Base-by-base conservation (phyloP, 2,329 filamentous ascomycete species). In the Cryphonectria parasitica region DNA sequence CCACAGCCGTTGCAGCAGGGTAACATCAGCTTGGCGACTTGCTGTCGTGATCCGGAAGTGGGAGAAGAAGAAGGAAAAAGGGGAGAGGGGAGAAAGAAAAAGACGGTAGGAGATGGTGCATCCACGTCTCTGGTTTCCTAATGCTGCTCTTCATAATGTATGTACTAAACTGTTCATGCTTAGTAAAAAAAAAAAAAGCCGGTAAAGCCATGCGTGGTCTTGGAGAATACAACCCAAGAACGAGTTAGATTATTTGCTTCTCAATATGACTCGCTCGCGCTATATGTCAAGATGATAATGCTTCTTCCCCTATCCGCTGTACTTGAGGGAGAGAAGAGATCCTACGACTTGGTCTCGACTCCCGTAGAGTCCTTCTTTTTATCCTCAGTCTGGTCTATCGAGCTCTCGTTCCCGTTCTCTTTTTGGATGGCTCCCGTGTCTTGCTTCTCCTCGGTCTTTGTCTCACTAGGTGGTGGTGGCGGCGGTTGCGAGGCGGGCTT, bases 401-500 rank as follows among this genome's bases (percentile, higher is more conserved):
- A 61, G 31, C 58, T 61, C 34, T 62, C 62, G 22, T 34, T 56
- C 60, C 68, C 66, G 45, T 49, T 49, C 45, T 49, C 45, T n/a
- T 49, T 49, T 22, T 36, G 19, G 17, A n/a, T 52, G 67, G n/a
- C 67, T 36, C 66, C 52, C 58, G 65, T 34, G 11, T 65, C 71
- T n/a, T 67, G 64, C 52, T 74, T 73, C 31, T 75, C 75, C 11
- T 75, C 74, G 63, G 56, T 66, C 36, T 72, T 71, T 34, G 65
- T 71, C 31, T 73, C 45, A 69, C 61, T 62, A 68, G 73, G 11
- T 34, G 63, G 63, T 72, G 71, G 69, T n/a, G 45, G 45, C 22
- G 45, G 45, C 22, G 43, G 43, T n/a, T 74, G 67, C 17, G 74
- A 69, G 43, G 77, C 72, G 2, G 73, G 66, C 66, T 77, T 78